Base-by-base conservation (phyloP, 2,329 filamentous ascomycete genomes). In the Ceratocystis ficicola region DNA sequence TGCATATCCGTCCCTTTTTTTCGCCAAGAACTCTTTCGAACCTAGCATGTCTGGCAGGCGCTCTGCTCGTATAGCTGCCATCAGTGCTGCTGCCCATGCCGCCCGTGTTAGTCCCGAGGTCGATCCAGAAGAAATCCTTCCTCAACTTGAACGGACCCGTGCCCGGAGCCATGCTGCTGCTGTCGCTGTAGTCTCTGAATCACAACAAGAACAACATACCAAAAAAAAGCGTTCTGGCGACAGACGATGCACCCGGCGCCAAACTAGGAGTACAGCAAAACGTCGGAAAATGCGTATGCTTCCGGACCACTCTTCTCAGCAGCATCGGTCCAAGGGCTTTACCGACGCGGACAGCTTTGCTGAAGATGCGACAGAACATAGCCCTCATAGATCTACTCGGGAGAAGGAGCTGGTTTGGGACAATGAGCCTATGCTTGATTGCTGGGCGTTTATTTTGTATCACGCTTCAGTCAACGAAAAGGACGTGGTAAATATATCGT, bases 121-220 rank as follows among this genome's bases (percentile, higher is more conserved):
- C 30, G 62, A 67, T 20, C 55, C 63, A 5, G 52, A 60, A 10
- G 44, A 36, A 41, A 44, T 67, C 41, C 62, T 67, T 17, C 65
- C 44, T 1, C 62, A 62, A 17, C 62, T 63, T 44, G 65, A 67
- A 55, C 65, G 65, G 12, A 67, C 65, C 12, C 65, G 65, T 30
- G 52, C 65, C 41, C 62, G 62, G 7, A 67, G 65, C 55, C 62
- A 67, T 44, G 52, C 55, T 17, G 65, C 65, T 44, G 65, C 65
- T 32, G 44, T 61, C 28, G 62, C 52, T 32, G 44, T 62, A 41
- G 41, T 62, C 20, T 59, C n/a, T 30, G 55, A 59, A 59, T 32
- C 32, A 15, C 36, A 48, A 22, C 48, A 57, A 41, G 41, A 59
- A 22, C 41, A 44, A 8, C 63, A 50, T 3, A 3, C 17, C 12